Conservation (phyloP, 495 filamentous ascomycete genomes). For the Penicillium canescens region DNA sequence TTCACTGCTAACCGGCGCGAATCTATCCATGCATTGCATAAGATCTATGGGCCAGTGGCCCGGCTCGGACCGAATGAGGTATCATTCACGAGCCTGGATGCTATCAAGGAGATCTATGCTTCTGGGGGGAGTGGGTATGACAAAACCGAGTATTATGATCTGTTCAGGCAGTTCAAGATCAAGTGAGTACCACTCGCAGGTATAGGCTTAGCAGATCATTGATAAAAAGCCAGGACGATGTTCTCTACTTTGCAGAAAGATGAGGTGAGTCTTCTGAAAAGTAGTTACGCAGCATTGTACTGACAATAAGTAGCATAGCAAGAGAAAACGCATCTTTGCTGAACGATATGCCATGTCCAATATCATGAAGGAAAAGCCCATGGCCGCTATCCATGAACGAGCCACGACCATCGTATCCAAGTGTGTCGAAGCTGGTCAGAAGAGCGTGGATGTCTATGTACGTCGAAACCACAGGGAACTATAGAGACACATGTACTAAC, state of each 20-base stretch:
- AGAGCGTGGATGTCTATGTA: conserved; percentile 60
- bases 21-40: conserved; percentile 57
- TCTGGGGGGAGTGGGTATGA: conserved; percentile 66
- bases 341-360: conserved; percentile 69
- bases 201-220: not conserved
- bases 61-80: conserved; percentile 62
- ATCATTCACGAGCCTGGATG: conserved; percentile 56
- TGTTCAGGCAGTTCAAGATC: conserved; percentile 58
- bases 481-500: not conserved
- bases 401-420: conserved; percentile 51
- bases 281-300: not conserved
- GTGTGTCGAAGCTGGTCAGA: conserved; percentile 39
- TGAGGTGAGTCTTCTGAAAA: conserved; percentile 30
- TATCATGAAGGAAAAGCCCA: conserved; percentile 51
- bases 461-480: conserved; percentile 8
- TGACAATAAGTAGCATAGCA: conserved; percentile 49
- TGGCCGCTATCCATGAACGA: conserved; percentile 55
- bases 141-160: conserved; percentile 66
- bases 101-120: conserved; percentile 66
- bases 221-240: conserved; percentile 47
- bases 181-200: conserved; percentile 34
- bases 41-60: conserved; percentile 56
- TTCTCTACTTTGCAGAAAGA: conserved; percentile 60
- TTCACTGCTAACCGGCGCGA: conserved; percentile 52
- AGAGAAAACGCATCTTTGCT: conserved; percentile 59